Evolutionary conservation across 1,284 basidiomycete genomes (phyloP), one percentile per base, ranked within the genome.

Genomic region (Mycena sp.): DNA sequence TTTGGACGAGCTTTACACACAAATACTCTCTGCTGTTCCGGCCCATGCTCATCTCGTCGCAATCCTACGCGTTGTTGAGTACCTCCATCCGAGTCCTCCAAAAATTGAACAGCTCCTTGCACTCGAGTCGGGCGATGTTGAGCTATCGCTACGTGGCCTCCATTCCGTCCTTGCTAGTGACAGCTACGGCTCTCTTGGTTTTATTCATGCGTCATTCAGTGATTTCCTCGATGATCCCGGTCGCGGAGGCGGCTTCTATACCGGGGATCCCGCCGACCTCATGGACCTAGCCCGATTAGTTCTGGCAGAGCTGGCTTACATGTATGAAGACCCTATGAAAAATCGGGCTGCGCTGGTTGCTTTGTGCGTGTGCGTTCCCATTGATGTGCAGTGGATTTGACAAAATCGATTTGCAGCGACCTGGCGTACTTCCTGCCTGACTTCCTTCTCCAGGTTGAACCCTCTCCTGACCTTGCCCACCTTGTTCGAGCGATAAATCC

Each of bases 21-120:
- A 57, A 11, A 64, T 67, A 32, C 58, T 67, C 6, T 23, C 37
- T 9, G 21, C 52, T 17, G 41, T 67, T n/a, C 54, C 62, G n/a
- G 5, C 7, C n/a, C 5, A 38, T 32, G 28, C 28, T 14, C 40
- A 41, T 21, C 44, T 43, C 6, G 28, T n/a, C 16, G 16, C 43
- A 26, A n/a, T 58, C 21, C 23, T 35, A 12, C 5, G 30, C 16
- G 25, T 58, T 17, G n/a, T 41, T 41, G 40, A 41, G 14, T 25
- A 45, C 26, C 25, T 30, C 17, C 14, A 25, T 23, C 16, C 35
- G 9, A 25, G 43, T n/a, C 35, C 10, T 41, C 12, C 12, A 41
- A 7, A 41, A 17, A 41, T 41, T 41, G 40, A 41, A 7, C 9
- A 16, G 40, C 40, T 41, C n/a, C 40, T 41, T 41, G 40, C 9